Evolutionary conservation across 352 stramenopile genomes (phyloP), one percentile per base, ranked within the genome.

Genomic region (Phytopythium sindhum): DNA sequence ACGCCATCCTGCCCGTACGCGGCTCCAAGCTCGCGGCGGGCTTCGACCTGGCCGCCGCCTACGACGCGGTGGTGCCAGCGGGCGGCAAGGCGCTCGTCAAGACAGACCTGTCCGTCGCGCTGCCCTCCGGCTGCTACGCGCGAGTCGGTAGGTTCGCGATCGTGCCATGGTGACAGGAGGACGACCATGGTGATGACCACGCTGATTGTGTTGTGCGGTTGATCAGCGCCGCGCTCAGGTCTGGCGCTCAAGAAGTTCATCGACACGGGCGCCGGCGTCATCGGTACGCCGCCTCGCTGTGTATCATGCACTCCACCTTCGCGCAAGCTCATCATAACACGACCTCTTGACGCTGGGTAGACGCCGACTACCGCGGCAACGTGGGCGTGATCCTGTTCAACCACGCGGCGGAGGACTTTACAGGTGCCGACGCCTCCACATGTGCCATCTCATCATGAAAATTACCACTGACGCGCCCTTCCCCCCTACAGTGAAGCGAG

Each of bases 331-430:
- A 48, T 6, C 17, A 24, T 12, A 53, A 39, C 10, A 1, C 33
- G 14, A 10, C 33, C 7, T 14, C 9, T 23, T 15, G n/a, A 19
- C 11, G 21, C 7, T 19, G 29, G 17, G 11, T 63, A 86, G 86
- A 99, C 74, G 96, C 95, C 24, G 97, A 99, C 69, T 99, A 99
- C 76, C 93, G 97, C 31, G 98, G 98, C 60, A 96, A 97, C 65
- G 96, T 99, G 24, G 97, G 98, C 54, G 97, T 99, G 33, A 92
- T 99, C n/a, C 70, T 99, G 14, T 99, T 99, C 82, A 99, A 99
- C 79, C 97, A 99, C 76, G 85, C 91, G 9, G 68, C 86, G 23
- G 83, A 96, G 58, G 93, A 98, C 65, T 99, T 99, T 73, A 70
- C 90, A 63, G 64, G 73, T 86, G 41, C 28, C 44, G 50, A 45